Percentiles rank a stretch among this genome's conserved stretches.
These are phyloP conservation scores for Trapa bicornis DNA, from an alignment of 345 rosid genomes.

Conservation along the genomic window DNA sequence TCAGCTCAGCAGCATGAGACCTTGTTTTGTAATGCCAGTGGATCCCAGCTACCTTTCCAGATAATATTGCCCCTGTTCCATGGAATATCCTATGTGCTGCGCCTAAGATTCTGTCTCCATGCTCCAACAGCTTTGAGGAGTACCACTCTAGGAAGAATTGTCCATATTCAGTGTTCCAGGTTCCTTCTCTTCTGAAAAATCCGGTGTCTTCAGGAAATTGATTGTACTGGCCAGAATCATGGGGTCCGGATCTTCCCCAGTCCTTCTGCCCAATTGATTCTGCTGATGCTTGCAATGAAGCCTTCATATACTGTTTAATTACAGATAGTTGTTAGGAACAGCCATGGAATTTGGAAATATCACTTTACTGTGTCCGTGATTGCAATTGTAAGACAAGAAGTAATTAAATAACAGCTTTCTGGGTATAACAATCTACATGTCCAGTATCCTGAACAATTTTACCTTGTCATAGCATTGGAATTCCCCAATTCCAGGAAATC, in stretches of 20 bases:
- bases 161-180: constrained; percentile 84
- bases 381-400: neutral
- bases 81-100: constrained; percentile 61
- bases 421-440: too few relatives aligned
- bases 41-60: constrained; percentile 86
- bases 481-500: constrained; percentile 91
- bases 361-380: neutral
- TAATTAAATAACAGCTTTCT: too few relatives aligned
- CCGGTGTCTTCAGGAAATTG: constrained; percentile 79
- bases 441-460: constrained; percentile 6
- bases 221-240: constrained; percentile 80
- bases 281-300: constrained; percentile 76
- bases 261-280: constrained; percentile 46
- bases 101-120: constrained; percentile 62
- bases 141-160: constrained; percentile 88
- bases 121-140: constrained; percentile 60
- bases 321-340: neutral
- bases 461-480: constrained; percentile 98
- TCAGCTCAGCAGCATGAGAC: constrained; percentile 91
- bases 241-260: constrained; percentile 81
- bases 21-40: constrained; percentile 95
- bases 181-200: constrained; percentile 72
- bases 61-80: constrained; percentile 55
- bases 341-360: neutral
- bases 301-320: constrained; percentile 67